These are phyloP conservation scores for Gliomastix tumulicola DNA, from an alignment of 2,329 filamentous ascomycete genomes.

Conservation along the genomic window DNA sequence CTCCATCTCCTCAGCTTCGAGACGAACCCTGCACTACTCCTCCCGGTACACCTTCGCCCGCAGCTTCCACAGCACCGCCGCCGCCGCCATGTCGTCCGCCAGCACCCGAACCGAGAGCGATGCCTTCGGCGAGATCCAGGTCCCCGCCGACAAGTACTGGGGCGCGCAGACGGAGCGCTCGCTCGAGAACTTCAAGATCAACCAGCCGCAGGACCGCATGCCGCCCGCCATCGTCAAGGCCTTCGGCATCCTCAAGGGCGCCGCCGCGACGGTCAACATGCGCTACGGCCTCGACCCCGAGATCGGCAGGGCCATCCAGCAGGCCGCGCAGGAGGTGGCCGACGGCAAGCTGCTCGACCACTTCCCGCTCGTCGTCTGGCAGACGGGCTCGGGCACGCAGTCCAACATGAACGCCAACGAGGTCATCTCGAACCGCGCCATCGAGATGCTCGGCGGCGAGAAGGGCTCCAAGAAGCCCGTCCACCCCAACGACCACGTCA, in stretches of 20 bases:
- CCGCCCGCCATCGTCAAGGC: slow-evolving; percentile 85
- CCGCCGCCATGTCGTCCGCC: slow-evolving; percentile 43
- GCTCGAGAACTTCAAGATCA: slow-evolving; percentile 97
- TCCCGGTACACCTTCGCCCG: slow-evolving; percentile 1
- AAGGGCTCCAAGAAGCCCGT: slow-evolving; percentile 98
- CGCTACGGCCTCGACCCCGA: slow-evolving; percentile 87
- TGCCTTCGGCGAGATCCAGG: slow-evolving; percentile 95
- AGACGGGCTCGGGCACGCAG: slow-evolving; percentile 97
- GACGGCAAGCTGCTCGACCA: slow-evolving; percentile 91
- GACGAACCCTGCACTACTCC: neutral
- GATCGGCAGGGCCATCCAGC: slow-evolving; percentile 86
- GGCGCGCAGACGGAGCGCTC: slow-evolving; percentile 96
- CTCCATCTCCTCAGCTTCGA: no score
- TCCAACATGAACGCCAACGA: slow-evolving; percentile 99
- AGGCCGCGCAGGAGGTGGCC: slow-evolving; percentile 89
- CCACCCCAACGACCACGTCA: slow-evolving; percentile 99
- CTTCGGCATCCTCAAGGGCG: slow-evolving; percentile 96
- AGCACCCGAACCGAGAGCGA: slow-evolving; percentile 81
- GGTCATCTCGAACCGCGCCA: slow-evolving; percentile 98
- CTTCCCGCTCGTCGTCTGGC: slow-evolving; percentile 98
- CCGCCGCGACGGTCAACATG: slow-evolving; percentile 93
- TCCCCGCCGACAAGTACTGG: slow-evolving; percentile 93
- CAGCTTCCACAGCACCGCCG: slow-evolving; percentile 33
- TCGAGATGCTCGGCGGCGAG: slow-evolving; percentile 89
- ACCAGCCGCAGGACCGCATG: slow-evolving; percentile 98